Evolutionary conservation across 83 land plant species (phyloP).

Genomic region (Thuja plicata): DNA sequence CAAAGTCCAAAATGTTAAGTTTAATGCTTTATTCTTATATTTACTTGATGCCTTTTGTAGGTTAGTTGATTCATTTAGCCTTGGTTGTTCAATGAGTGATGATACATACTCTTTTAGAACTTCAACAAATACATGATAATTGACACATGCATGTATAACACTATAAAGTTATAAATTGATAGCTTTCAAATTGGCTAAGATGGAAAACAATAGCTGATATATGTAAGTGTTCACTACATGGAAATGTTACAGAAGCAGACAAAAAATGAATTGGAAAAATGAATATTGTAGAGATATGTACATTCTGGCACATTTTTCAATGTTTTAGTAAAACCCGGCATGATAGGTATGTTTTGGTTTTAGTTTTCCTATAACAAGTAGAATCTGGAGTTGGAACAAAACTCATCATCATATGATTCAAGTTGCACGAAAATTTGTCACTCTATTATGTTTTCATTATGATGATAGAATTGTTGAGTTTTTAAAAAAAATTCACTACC

Average conservation of each 20-base stretch:
- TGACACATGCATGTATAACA: constrained; percentile 10
- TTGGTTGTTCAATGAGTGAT: constrained; percentile 98
- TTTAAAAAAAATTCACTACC: too few species aligned
- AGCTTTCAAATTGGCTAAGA: neutral
- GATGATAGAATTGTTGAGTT: too few species aligned
- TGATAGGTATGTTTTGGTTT: constrained; percentile 59
- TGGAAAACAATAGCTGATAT: neutral
- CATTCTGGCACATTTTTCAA: constrained; percentile 95
- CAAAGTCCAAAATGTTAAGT: neutral
- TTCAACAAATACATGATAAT: constrained; percentile 20
- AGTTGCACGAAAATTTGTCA: too few species aligned
- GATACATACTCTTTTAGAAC: constrained; percentile 86
- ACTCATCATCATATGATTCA: too few species aligned
- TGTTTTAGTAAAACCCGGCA: constrained; percentile 91
- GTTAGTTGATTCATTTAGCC: constrained; percentile 82
- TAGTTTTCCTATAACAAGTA: too few species aligned
- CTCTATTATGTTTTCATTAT: too few species aligned
- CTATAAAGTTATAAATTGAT: neutral
- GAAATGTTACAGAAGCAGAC: constrained; percentile 19
- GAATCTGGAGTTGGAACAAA: too few species aligned
- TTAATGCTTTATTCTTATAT: neutral
- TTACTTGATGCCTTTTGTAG: constrained; percentile 29
- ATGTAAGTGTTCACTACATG: constrained; percentile 9
- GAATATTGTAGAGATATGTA: constrained; percentile 82
- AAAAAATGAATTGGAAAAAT: constrained; percentile 63